Base-by-base conservation (phyloP, 305 asterid species). In the Fraxinus paxiana region DNA sequence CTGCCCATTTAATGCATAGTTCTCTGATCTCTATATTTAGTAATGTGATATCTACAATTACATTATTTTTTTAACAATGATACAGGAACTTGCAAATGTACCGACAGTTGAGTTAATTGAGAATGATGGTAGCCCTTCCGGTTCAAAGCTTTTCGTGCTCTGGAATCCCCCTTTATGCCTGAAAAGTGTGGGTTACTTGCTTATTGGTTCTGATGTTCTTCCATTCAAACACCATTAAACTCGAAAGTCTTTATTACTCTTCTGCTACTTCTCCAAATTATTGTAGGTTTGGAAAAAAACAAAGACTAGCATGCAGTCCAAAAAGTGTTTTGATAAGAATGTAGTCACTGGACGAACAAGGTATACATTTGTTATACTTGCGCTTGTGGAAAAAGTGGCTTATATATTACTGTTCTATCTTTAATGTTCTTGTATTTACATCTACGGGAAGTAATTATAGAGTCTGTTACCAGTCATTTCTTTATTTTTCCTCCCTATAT, bases 81-180 rank as follows among this genome's bases (percentile, higher is more conserved):
- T 82, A 33, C 85, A 95, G 99, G 96, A 92, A 81, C 90, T 96
- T 43, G 97, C 98, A 78, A 90, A 85, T 87, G 65, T 92, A 77
- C 84, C 92, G 69, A 74, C 88, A 56, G 82, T 91, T 72, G 97
- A 92, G 88, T 89, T 96, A 83, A 88, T 96, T 82, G 85, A 92
- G 77, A 89, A 89, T 74, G 99, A 95, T 89, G 98, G 99, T 77
- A 95, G 99, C 90, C 98, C 99, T 85, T 95, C 99, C 35, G 92
- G 93, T 78, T 86, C 83, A 86, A 95, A 95, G 92, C 89, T 83
- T 77, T 94, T 95, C 84, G 81, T 90, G 87, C 94, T 95, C 77
- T 95, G 99, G 99, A 95, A 95, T 88, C 99, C 98, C 77, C 96
- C 99, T 83, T 79, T 91, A 73, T 81, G 89, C 88, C 83, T 85